phyloP scores from a whole-genome alignment of 2,329 filamentous ascomycete genomes.

The Alternaria brassicae region DNA sequence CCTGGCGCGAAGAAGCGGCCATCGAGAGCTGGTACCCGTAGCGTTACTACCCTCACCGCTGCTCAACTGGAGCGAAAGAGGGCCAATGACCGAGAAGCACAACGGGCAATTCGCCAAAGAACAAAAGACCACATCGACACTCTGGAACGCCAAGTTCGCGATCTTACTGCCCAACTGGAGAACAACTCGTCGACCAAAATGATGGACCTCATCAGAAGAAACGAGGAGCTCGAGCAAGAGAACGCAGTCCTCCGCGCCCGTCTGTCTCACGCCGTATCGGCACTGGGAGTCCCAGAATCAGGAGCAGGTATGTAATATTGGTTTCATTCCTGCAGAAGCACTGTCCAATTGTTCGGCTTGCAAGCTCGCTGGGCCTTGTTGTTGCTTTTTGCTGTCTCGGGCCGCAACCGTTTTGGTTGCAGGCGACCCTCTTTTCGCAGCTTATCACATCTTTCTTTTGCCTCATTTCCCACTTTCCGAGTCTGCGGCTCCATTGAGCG shows the following conservation, averaged over 20 bases:
- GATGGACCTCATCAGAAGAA: constrained; percentile 60
- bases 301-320: constrained; percentile 46
- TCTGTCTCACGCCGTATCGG: constrained; percentile 55
- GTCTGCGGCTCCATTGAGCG: constrained; percentile 30
- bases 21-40: constrained; percentile 64
- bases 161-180: constrained; percentile 59
- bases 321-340: constrained; percentile 27
- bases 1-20: constrained; percentile 55
- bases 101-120: constrained; percentile 65
- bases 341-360: constrained; percentile 35
- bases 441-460: constrained; percentile 17
- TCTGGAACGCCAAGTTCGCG: constrained; percentile 62
- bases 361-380: constrained; percentile 13
- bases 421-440: constrained; percentile 31
- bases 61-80: constrained; percentile 66
- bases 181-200: constrained; percentile 55
- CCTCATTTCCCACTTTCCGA: constrained; percentile 17
- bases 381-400: constrained; percentile 41
- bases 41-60: constrained; percentile 63
- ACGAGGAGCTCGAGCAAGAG: constrained; percentile 63
- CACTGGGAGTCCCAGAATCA: constrained; percentile 47
- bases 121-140: constrained; percentile 66
- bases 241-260: constrained; percentile 60
- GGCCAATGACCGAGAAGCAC: constrained; percentile 67
- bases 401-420: constrained; percentile 35